A percentile compares a stretch with the other conserved stretches of the same genome.
These are phyloP conservation scores for Coemansia sp. DNA, from an alignment of 192 early-diverging fungal genomes.

Conservation along the genomic window DNA sequence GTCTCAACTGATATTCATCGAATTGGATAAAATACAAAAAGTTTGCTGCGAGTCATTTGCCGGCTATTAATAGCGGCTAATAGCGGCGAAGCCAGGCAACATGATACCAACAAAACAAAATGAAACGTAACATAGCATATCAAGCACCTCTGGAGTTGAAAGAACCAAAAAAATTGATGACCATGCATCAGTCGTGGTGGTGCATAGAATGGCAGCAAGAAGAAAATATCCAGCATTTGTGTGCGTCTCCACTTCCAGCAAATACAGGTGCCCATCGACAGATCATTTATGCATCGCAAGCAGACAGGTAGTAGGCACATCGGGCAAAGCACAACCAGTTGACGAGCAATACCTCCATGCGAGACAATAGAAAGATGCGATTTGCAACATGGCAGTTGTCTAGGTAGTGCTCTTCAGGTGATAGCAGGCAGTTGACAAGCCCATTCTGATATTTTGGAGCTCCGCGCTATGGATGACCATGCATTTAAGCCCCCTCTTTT, in stretches of 20 bases:
- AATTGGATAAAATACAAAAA: slow-evolving; percentile 9
- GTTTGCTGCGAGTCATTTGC: background rate
- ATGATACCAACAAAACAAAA: background rate
- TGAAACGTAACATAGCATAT: background rate
- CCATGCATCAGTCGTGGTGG: background rate
- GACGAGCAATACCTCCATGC: background rate
- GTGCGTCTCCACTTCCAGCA: background rate
- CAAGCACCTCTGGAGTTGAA: background rate
- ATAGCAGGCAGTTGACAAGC: background rate
- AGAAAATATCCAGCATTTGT: background rate
- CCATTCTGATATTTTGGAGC: slow-evolving; percentile 2
- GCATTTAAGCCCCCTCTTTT: background rate
- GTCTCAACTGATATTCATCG: background rate
- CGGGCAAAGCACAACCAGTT: background rate
- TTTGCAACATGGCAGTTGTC: background rate
- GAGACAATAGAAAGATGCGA: background rate
- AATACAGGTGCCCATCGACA: background rate
- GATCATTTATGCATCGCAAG: slow-evolving; percentile 5
- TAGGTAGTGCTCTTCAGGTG: background rate
- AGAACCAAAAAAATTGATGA: background rate
- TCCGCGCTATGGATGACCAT: slow-evolving; percentile 8
- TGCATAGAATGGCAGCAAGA: background rate
- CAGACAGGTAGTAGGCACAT: background rate
- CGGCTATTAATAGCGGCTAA: slow-evolving; percentile 11
- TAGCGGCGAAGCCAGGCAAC: background rate